Base-by-base conservation (phyloP, 805 yeast species). In the Vanderwaltozyma verrucispora region DNA sequence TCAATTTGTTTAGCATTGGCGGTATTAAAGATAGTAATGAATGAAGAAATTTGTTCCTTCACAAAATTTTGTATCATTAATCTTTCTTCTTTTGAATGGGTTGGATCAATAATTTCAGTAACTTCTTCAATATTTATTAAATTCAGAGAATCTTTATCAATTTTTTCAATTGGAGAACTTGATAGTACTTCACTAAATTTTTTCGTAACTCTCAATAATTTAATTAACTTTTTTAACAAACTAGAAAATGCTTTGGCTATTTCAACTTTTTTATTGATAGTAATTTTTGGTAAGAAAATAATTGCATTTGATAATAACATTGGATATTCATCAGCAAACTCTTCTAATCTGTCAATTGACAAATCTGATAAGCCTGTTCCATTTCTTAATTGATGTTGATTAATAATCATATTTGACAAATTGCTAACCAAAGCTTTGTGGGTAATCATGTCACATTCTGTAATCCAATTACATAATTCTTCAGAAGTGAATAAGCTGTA, bases 391-490 rank as follows among this genome's bases (percentile, higher is more conserved):
- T n/a, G 16, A 38, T 62, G 59, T 25, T 41, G 41, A 42, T 75
- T 80, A 29, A 77, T 59, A 13, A 75, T 74, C 39, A 81, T 60
- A 20, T 77, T 79, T 4, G 79, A 69, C 43, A 85, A 59, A 71
- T 78, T 69, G 45, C 71, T 72, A 17, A 79, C 64, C 48, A 74
- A 59, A 25, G 67, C 65, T 39, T 55, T 54, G 58, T 79, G 82
- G 60, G 79, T 69, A n/a, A 71, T 62, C 41, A 69, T 49, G 54
- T 86, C 95, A 52, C 86, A 80, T 33, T 70, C 62, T 24, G 67
- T 48, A n/a, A 81, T 68, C 94, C 95, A 85, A 13, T 68, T 68
- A 5, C 65, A 49, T 12, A 76, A 49, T 6, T 61, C 57, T 12
- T 71, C 71, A 10, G 71, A 62, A 6, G 65, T 65, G 50, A 77